Base-by-base conservation (phyloP, 139 green algal species). In the Prasinococcaceae sp. region DNA sequence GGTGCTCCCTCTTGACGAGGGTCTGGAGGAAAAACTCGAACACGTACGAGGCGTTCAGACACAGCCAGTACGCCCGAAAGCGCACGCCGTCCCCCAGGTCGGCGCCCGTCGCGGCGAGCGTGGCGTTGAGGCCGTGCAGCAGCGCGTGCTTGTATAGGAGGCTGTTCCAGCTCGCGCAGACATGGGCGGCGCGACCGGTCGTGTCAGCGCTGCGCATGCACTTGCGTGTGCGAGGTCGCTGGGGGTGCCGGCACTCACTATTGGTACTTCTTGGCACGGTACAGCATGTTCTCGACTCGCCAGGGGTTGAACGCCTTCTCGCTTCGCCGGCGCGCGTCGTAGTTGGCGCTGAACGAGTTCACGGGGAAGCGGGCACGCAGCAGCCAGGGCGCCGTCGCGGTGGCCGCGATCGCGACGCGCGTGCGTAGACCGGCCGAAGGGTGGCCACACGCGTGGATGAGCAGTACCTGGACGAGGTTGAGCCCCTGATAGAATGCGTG, bases 21-120 rank as follows among this genome's bases (percentile, higher is more conserved):
- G 39, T 61, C 2, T 61, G 53, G 23, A 61, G 23, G 38, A 61
- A 61, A 19, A 61, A 61, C 40, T 61, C 53, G 28, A 61, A 30
- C 19, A 61, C 53, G 53, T 61, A 61, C 17, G 23, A n/a, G 16
- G 53, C 42, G 29, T 61, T 61, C 41, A 61, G 5, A n/a, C 39
- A 23, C 2, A 52, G 24, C 53, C 53, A 61, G 42, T 52, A 61
- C 39, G 25, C 6, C 23, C 40, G 39, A 52, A 61, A 61, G 53
- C 12, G 4, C 19, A 17, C 20, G 10, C 23, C 6, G 30, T 28
- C 2, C n/a, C 9, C 20, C 9, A 49, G n/a, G 37, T 8, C 22
- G 8, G 24, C 4, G 14, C 12, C 24, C 10, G 43, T 12, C 6
- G 16, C 4, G 22, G 22, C 26, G n/a, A 20, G 26, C 30, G 23